phyloP scores from a whole-genome alignment of 768 basidiomycete genomes.

The Leccinum longicurvipes region DNA sequence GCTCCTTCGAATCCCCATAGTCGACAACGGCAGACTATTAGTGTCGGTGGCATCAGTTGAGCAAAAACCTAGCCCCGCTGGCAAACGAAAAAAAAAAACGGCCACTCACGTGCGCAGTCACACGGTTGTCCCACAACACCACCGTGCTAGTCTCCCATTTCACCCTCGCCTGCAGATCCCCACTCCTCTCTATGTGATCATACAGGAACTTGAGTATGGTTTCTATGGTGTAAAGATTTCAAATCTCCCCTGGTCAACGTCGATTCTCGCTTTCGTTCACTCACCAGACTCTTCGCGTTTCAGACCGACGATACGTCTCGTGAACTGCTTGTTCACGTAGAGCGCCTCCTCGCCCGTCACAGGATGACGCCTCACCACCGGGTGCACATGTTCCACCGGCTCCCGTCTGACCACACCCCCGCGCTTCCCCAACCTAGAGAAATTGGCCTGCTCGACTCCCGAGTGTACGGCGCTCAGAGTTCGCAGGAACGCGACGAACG shows the following conservation, averaged over 20 bases:
- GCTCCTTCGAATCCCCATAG: constrained; percentile 58
- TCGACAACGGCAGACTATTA: constrained; percentile 70
- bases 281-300: constrained; percentile 80
- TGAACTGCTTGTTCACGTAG: constrained; percentile 86
- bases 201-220: constrained; percentile 64
- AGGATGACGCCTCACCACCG: constrained; percentile 73
- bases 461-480: constrained; percentile 82
- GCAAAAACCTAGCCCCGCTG: not conserved
- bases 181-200: constrained; percentile 73
- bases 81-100: not conserved
- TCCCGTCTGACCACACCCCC: constrained; percentile 77
- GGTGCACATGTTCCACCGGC: constrained; percentile 80
- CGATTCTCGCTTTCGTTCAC: constrained; percentile 17
- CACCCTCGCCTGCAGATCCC: constrained; percentile 73
- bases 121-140: constrained; percentile 80
- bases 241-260: not conserved
- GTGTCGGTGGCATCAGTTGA: not conserved
- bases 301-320: constrained; percentile 73
- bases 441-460: constrained; percentile 75
- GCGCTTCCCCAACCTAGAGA: constrained; percentile 64
- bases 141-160: constrained; percentile 77
- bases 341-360: constrained; percentile 86
- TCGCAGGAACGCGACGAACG: constrained; percentile 37
- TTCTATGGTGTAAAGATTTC: constrained; percentile 35
- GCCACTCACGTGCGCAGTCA: constrained; percentile 61